phyloP scores from a whole-genome alignment of 805 yeast genomes.

The Ogataea degrootiae region DNA sequence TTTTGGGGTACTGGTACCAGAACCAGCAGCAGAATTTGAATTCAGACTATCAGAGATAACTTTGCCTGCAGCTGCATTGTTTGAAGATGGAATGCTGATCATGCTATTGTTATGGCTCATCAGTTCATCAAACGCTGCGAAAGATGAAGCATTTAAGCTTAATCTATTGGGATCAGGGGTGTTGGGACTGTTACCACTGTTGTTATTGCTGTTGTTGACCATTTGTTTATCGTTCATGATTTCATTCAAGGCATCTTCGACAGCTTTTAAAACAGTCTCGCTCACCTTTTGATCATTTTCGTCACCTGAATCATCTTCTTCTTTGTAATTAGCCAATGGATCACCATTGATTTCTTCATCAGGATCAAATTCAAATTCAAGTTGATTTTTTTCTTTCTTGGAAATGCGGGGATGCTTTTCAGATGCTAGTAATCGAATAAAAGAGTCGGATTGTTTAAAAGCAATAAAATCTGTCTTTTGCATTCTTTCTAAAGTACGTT shows the following conservation, averaged over 20 bases:
- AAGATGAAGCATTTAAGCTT: background rate
- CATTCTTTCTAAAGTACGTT: conserved; percentile 46
- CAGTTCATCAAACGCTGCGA: conserved; percentile 9
- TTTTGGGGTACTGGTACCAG: conserved; percentile 15
- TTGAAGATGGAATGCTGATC: background rate
- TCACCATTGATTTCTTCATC: conserved; percentile 28
- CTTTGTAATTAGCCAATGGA: conserved; percentile 29
- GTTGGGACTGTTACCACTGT: background rate
- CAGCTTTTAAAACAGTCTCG: conserved; percentile 50
- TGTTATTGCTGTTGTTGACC: background rate
- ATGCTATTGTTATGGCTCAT: background rate
- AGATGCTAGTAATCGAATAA: conserved; percentile 47
- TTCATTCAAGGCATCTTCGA: conserved; percentile 62
- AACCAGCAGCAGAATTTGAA: conserved; percentile 1
- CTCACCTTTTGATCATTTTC: conserved; percentile 34
- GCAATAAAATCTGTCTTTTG: conserved; percentile 48
- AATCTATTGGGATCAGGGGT: too few species aligned
- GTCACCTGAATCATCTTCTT: conserved; percentile 26
- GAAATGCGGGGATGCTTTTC: conserved; percentile 16
- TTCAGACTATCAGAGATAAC: background rate
- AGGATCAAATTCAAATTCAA: background rate
- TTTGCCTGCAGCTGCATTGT: background rate
- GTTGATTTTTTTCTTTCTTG: background rate
- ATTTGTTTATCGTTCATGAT: conserved; percentile 37
- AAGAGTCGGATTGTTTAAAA: conserved; percentile 56